Base-by-base conservation (phyloP, 306 rosid genomes). In the Potentilla sterilis region DNA sequence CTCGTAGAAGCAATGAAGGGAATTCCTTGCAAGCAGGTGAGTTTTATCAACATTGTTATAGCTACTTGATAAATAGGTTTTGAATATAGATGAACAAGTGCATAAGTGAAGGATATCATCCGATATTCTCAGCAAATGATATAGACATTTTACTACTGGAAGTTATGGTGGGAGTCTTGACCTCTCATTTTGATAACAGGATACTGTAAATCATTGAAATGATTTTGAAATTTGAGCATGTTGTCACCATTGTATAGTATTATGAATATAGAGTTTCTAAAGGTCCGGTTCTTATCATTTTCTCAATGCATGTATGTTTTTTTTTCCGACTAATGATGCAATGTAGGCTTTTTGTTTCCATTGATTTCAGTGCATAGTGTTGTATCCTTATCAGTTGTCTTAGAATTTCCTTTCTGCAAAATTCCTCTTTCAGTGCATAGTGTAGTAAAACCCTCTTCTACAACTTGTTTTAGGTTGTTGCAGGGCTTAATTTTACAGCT, bases 21-120 rank as follows among this genome's bases (percentile, higher is more conserved):
- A 77, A 69, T 88, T 78, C 87, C 90, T 80, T 91, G 97, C 93
- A 94, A 87, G 86, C 97, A 91, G 93, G 98, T 91, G 38, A n/a
- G 18, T 9, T 72, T 47, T 47, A 66, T 59, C 51, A 59, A n/a
- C 73, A 63, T 42, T 54, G 68, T 41, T 70, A 40, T 62, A 32
- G 15, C 24, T 61, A 37, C 28, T 38, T 54, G 51, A 67, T 1
- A 44, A 44, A 11, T 9, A 52, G 28, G 11, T 35, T 41, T 11
- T 43, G 32, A 12, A 66, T 54, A 9, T 58, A 49, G 19, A 16
- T 65, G 49, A 74, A 74, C 58, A 22, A 1, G 9, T 12, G 57
- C 40, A 15, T 41, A 41, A 42, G 44, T 24, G 12, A 48, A 19
- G 18, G 44, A 41, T 4, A 44, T 59, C 7, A 44, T 32, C 43